phyloP scores from a whole-genome alignment of 2,329 filamentous ascomycete genomes.

The Sarocladium kiliense region DNA sequence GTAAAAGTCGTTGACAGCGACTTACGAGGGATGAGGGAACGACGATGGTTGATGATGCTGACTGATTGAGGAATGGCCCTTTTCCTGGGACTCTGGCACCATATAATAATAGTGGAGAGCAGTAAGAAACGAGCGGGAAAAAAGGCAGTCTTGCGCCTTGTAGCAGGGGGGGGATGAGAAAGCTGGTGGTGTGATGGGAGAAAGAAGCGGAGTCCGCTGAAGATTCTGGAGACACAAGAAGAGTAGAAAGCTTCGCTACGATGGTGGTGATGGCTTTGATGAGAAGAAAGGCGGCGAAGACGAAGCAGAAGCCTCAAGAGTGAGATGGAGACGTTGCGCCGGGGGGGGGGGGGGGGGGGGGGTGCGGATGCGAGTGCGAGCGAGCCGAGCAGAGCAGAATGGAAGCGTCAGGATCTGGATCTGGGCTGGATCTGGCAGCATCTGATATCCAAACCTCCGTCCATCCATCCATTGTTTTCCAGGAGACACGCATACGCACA shows the following conservation, averaged over 20 bases:
- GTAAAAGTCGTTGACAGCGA: neutral
- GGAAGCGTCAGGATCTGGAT: conserved; percentile 7
- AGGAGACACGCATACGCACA: too few relatives aligned
- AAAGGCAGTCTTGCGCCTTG: neutral
- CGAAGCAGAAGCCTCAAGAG: neutral
- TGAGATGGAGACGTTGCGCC: neutral
- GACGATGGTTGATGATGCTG: neutral
- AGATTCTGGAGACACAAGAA: neutral
- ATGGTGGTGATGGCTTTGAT: too few relatives aligned
- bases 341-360: neutral
- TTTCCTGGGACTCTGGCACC: too few relatives aligned
- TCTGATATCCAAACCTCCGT: neutral
- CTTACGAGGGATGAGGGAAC: neutral
- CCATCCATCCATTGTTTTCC: neutral
- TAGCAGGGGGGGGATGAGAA: neutral
- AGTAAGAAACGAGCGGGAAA: neutral
- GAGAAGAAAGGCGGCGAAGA: neutral
- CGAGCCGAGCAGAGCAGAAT: neutral
- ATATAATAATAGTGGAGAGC: conserved; percentile 5
- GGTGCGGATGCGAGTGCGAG: conserved; percentile 2
- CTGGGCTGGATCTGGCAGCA: neutral
- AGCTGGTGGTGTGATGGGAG: neutral
- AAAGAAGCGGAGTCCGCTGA: neutral
- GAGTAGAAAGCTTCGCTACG: too few relatives aligned
- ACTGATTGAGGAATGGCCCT: too few relatives aligned